These are phyloP conservation scores for Mycena galericulata DNA, from an alignment of 768 basidiomycete genomes.

Conservation along the genomic window DNA sequence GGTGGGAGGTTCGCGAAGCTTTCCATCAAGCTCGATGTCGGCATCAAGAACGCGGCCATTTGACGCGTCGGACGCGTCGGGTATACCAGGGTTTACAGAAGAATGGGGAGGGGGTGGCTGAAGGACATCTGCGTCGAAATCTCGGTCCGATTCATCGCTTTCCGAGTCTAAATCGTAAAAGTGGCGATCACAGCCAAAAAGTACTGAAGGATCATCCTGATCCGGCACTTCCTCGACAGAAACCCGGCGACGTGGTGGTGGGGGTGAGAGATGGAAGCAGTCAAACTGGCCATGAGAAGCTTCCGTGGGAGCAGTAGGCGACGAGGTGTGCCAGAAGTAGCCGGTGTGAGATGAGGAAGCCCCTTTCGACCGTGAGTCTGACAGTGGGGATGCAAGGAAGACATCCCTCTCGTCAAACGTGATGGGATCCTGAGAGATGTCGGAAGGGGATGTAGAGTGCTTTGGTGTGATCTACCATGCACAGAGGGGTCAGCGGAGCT, in stretches of 20 bases:
- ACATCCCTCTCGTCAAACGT: no score
- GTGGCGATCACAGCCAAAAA: background rate
- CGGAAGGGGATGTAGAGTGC: no score
- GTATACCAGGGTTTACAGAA: background rate
- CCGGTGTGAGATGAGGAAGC: no score
- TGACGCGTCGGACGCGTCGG: background rate
- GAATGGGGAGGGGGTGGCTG: no score
- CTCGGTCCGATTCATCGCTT: background rate
- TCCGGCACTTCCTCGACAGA: slow-evolving; percentile 4
- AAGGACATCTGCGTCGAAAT: no score
- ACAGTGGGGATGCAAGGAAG: no score
- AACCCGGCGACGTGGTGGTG: background rate
- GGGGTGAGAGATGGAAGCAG: background rate
- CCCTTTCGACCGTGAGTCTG: no score
- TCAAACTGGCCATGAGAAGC: background rate
- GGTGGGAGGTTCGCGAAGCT: slow-evolving; percentile 3
- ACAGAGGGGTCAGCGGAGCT: no score
- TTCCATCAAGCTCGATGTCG: background rate
- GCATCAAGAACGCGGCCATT: background rate
- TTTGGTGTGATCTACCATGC: no score
- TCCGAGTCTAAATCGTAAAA: background rate
- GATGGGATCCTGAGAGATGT: no score
- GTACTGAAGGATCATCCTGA: slow-evolving; percentile 5
- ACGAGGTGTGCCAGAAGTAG: no score
- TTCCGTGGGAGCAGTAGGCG: background rate